phyloP scores from a whole-genome alignment of 2,329 filamentous ascomycete species.

The Xylaria sp. region DNA sequence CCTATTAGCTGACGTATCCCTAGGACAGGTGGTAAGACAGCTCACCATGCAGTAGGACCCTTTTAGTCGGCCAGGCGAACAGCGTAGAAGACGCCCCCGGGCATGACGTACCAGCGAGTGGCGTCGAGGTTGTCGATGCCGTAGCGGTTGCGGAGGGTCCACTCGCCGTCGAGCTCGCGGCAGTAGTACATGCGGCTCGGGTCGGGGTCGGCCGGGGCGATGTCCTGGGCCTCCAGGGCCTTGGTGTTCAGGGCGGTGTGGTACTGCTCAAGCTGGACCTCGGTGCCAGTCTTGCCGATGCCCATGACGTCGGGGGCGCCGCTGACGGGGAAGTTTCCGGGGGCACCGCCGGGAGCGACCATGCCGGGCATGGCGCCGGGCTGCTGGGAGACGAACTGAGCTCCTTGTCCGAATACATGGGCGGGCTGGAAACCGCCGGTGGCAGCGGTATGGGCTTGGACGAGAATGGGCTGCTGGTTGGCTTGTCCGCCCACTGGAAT shows the following conservation, averaged over 20 bases:
- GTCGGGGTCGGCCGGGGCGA: constrained; percentile 64
- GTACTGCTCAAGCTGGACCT: constrained; percentile 51
- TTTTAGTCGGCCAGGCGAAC: constrained; percentile 51
- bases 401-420: constrained; percentile 1
- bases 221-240: constrained; percentile 61
- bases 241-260: constrained; percentile 53
- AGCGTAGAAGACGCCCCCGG: constrained; percentile 64
- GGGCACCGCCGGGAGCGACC: constrained; percentile 1
- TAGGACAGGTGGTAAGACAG: not conserved
- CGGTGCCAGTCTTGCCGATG: constrained; percentile 53
- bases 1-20: constrained; percentile 1
- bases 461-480: constrained; percentile 13
- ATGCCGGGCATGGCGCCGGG: constrained; percentile 21
- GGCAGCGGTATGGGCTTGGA: constrained; percentile 8
- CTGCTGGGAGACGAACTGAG: constrained; percentile 13
- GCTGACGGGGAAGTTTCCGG: not conserved
- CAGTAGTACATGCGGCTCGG: constrained; percentile 63
- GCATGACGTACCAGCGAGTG: constrained; percentile 61
- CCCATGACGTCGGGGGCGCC: constrained; percentile 52
- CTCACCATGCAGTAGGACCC: constrained; percentile 17
- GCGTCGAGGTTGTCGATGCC: constrained; percentile 62
- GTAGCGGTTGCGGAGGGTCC: constrained; percentile 60
- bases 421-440: not conserved
- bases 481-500: constrained; percentile 28
- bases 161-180: constrained; percentile 62